Evolutionary conservation across 805 yeast genomes (phyloP).

Genomic region (Nakazawaea molendinolei): DNA sequence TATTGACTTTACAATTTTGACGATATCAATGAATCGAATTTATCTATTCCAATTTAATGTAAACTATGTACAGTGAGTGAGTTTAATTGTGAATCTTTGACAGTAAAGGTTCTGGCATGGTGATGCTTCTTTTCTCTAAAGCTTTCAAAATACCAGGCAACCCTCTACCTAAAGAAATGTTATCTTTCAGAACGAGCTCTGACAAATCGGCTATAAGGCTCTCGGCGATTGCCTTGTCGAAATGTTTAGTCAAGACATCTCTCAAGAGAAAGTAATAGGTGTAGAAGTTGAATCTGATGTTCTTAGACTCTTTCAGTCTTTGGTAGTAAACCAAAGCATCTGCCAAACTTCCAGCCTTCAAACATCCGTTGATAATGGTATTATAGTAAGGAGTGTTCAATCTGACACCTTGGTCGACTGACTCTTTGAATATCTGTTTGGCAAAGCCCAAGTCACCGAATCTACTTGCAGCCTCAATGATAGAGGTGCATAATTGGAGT

Average conservation of each 20-base stretch:
- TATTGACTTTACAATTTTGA: too few relatives aligned
- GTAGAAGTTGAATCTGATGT: conserved; percentile 37
- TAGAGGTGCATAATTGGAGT: conserved; percentile 34
- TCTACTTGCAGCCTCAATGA: conserved; percentile 40
- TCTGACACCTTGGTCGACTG: conserved; percentile 25
- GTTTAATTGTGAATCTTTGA: too few relatives aligned
- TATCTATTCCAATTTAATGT: conserved; percentile 4
- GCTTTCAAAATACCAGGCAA: conserved; percentile 30
- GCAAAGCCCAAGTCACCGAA: conserved; percentile 37
- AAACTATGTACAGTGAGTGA: too few relatives aligned
- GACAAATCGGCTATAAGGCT: conserved; percentile 33
- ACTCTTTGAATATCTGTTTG: conserved; percentile 30
- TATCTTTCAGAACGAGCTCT: conserved; percentile 17
- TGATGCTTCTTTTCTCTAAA: conserved; percentile 16
- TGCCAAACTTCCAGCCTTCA: conserved; percentile 27
- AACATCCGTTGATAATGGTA: conserved; percentile 43
- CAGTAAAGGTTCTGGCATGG: conserved; percentile 17
- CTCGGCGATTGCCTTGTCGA: conserved; percentile 26
- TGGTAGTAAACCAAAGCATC: conserved; percentile 36
- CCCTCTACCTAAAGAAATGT: conserved; percentile 28
- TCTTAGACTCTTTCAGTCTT: conserved; percentile 22
- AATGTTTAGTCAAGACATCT: conserved; percentile 18
- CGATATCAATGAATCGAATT: not conserved
- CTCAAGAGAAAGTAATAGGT: conserved; percentile 42
- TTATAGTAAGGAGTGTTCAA: conserved; percentile 35